A percentile compares a stretch with the other conserved stretches of the same genome.
phyloP scores from a whole-genome alignment of 768 basidiomycete species.

The Tylopilus plumbeoviolaceoides region DNA sequence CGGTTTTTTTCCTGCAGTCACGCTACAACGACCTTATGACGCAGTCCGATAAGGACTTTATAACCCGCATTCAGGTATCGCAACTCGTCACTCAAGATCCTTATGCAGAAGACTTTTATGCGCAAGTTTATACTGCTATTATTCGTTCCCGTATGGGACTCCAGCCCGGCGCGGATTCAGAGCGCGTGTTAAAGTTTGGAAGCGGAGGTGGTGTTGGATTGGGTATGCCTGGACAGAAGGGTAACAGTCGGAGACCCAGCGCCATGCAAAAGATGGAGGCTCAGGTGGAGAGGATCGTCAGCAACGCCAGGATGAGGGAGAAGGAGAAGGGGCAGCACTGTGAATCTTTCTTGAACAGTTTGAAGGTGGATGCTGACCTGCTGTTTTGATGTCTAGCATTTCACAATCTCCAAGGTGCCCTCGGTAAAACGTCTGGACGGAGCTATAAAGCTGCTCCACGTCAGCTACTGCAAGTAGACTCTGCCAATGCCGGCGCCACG shows the following conservation, averaged over 20 bases:
- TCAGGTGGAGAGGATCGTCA: constrained; percentile 95
- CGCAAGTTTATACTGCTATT: constrained; percentile 89
- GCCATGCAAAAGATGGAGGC: constrained; percentile 92
- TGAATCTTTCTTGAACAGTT: constrained; percentile 26
- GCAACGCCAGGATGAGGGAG: constrained; percentile 80
- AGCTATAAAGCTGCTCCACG: constrained; percentile 97
- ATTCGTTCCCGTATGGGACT: constrained; percentile 75
- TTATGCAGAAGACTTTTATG: constrained; percentile 97
- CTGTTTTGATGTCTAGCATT: constrained; percentile 41
- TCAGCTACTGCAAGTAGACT: constrained; percentile 87
- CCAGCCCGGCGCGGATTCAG: constrained; percentile 53
- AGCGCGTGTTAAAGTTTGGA: constrained; percentile 82
- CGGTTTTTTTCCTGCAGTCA: constrained; percentile 43
- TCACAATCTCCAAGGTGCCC: constrained; percentile 83
- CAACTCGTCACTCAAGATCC: constrained; percentile 97
- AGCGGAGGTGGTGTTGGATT: constrained; percentile 85
- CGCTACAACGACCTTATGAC: constrained; percentile 96
- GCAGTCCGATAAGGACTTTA: constrained; percentile 98
- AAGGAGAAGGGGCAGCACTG: constrained; percentile 74
- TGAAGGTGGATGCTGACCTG: not conserved
- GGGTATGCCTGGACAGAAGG: constrained; percentile 43
- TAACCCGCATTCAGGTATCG: constrained; percentile 97
- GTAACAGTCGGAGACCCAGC: constrained; percentile 61
- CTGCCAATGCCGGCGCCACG: constrained; percentile 36
- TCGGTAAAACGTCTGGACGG: constrained; percentile 90